A percentile compares a stretch with the other conserved stretches of the same genome.
These are phyloP conservation scores for Coemansia sp. DNA, from an alignment of 192 early-diverging fungal genomes.

Conservation along the genomic window DNA sequence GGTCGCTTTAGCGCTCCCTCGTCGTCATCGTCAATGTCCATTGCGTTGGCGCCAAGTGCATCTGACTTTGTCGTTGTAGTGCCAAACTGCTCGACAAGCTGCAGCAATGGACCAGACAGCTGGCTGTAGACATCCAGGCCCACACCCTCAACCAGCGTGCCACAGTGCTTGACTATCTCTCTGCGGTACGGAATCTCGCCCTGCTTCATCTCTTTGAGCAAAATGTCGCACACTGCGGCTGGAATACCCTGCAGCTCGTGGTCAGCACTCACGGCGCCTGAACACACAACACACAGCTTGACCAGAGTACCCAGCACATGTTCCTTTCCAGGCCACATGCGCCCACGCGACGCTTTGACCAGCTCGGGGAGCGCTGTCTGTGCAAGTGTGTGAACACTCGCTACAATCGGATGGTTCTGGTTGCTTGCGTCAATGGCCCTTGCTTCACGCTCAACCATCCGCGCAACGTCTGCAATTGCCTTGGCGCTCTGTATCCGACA, in stretches of 20 bases:
- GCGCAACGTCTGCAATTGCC: constrained; percentile 23
- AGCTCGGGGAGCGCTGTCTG: constrained; percentile 28
- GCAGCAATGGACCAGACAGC: constrained; percentile 15
- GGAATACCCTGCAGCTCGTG: not conserved
- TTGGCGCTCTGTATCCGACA: constrained; percentile 38
- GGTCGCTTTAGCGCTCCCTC: constrained; percentile 36
- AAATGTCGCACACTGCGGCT: constrained; percentile 19
- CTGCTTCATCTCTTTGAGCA: constrained; percentile 28
- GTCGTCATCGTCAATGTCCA: constrained; percentile 17
- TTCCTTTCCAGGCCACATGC: constrained; percentile 46
- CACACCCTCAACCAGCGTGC: constrained; percentile 15
- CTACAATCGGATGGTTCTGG: not conserved
- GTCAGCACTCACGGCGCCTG: not conserved
- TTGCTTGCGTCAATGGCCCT: not conserved
- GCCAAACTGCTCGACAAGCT: constrained; percentile 6
- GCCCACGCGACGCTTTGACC: constrained; percentile 22
- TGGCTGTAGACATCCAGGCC: constrained; percentile 20
- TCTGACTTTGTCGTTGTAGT: not conserved
- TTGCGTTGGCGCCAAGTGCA: not conserved
- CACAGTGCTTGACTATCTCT: constrained; percentile 21
- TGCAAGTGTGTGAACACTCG: constrained; percentile 1
- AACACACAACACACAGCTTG: constrained; percentile 22
- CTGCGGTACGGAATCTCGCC: constrained; percentile 33
- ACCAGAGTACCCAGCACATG: constrained; percentile 39
- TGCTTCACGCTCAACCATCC: constrained; percentile 27